Evolutionary conservation across 768 basidiomycete genomes (phyloP), one percentile per base, ranked within the genome.

Genomic region (Podaxis sp.): DNA sequence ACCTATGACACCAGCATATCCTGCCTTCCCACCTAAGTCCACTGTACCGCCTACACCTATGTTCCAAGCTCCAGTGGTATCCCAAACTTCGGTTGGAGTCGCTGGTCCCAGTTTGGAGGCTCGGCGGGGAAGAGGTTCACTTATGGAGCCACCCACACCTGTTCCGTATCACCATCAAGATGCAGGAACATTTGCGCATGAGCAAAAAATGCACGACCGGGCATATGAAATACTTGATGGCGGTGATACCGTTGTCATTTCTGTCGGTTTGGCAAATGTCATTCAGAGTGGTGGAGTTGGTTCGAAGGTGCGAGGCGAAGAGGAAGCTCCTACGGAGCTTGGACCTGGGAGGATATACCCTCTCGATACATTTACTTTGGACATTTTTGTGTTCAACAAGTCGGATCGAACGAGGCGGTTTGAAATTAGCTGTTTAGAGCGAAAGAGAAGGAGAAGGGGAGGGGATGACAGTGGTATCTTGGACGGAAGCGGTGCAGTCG

Each of bases 301-400:
- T 66, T 27, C 61, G 63, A 24, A 40, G 9, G 67, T 64, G 55
- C 62, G 69, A n/a, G 71, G 65, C 38, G 57, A 56, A 37, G 65
- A 54, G 51, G 53, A 55, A 55, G 57, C 58, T 6, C 40, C 64
- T 46, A 17, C 29, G 4, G 61, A 41, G 29, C 61, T 75, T 54
- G 74, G 69, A 38, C 72, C 72, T 37, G 80, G 75, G 64, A 85
- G 78, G 74, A 86, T 94, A 69, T 88, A 85, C 65, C 90, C 90
- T 17, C 76, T 89, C 27, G 86, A 91, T 67, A 77, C 82, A 55
- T 95, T 95, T 71, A 88, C 86, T 55, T 73, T 95, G 67, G 93
- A 95, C 64, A 88, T 94, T 2, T 94, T 95, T 67, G 91, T 94
- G 59, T 94, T 89, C 68, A 95, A 94, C 68, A 88, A 88, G 74